These are phyloP conservation scores for Pisolithus marmoratus DNA, from an alignment of 768 basidiomycete genomes.

Conservation along the genomic window DNA sequence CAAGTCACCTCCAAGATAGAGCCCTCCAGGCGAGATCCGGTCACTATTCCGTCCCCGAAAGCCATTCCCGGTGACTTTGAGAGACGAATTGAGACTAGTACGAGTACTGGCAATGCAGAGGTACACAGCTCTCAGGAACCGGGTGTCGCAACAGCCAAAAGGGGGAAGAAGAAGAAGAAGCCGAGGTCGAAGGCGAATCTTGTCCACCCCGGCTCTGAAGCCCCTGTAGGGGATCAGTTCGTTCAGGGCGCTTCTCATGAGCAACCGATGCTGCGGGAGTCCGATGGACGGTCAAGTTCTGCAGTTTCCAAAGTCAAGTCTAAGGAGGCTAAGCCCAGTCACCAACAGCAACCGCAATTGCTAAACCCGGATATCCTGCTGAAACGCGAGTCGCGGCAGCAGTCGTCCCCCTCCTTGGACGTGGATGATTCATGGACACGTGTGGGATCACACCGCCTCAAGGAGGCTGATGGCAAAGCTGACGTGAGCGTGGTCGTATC, in stretches of 20 bases:
- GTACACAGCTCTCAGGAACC: conserved; percentile 4
- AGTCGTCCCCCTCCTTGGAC: conserved; percentile 27
- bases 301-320: conserved; percentile 25
- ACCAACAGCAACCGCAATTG: background rate
- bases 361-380: conserved; percentile 20
- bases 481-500: conserved; percentile 13
- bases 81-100: conserved; percentile 3
- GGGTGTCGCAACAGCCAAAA: conserved; percentile 16
- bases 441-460: conserved; percentile 41
- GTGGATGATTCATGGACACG: conserved; percentile 69
- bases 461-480: conserved; percentile 6
- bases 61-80: conserved; percentile 46
- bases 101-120: conserved; percentile 5
- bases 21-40: conserved; percentile 14
- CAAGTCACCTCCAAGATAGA: conserved; percentile 13
- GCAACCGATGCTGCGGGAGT: background rate
- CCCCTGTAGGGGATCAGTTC: conserved; percentile 15
- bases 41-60: conserved; percentile 31
- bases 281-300: background rate
- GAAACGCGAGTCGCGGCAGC: conserved; percentile 13
- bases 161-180: conserved; percentile 43
- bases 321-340: background rate
- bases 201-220: background rate
- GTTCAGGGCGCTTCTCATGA: background rate
- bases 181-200: conserved; percentile 30